Evolutionary conservation across 306 rosid species (phyloP).

Genomic region (Prunus fruticosa): DNA sequence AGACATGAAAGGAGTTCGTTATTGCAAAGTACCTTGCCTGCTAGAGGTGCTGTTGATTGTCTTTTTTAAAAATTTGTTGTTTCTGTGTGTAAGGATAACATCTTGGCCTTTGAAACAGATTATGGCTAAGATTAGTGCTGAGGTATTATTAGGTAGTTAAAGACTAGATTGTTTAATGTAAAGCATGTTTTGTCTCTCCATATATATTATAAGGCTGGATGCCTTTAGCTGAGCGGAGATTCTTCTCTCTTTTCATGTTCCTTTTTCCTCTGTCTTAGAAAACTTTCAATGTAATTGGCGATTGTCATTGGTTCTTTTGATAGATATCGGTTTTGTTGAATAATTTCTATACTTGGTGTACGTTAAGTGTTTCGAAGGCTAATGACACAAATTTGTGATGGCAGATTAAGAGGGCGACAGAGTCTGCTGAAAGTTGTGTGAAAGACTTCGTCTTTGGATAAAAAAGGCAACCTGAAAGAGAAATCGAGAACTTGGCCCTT

Average conservation of each 20-base stretch:
- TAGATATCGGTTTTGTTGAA: background rate
- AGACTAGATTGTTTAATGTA: too few relatives aligned
- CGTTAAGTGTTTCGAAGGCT: slow-evolving; percentile 13
- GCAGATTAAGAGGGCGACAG: slow-evolving; percentile 68
- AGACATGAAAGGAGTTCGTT: background rate
- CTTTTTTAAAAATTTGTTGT: too few relatives aligned
- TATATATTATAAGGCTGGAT: too few relatives aligned
- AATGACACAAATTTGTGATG: slow-evolving; percentile 26
- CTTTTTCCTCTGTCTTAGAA: too few relatives aligned
- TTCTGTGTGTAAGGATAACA: too few relatives aligned
- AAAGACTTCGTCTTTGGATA: slow-evolving; percentile 69
- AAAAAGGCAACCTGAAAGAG: slow-evolving; percentile 40
- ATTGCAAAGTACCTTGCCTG: background rate
- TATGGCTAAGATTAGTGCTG: too few relatives aligned
- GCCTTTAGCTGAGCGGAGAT: too few relatives aligned
- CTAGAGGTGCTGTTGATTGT: background rate
- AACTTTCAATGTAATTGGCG: background rate
- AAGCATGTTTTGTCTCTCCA: too few relatives aligned
- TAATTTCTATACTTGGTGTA: background rate
- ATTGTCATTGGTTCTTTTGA: background rate
- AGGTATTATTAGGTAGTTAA: too few relatives aligned
- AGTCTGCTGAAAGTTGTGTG: slow-evolving; percentile 49
- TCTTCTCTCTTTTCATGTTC: background rate
- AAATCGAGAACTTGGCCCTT: slow-evolving; percentile 31
- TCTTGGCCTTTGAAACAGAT: too few relatives aligned